Base-by-base conservation (phyloP, 768 basidiomycete genomes). In the Galerina marginata region DNA sequence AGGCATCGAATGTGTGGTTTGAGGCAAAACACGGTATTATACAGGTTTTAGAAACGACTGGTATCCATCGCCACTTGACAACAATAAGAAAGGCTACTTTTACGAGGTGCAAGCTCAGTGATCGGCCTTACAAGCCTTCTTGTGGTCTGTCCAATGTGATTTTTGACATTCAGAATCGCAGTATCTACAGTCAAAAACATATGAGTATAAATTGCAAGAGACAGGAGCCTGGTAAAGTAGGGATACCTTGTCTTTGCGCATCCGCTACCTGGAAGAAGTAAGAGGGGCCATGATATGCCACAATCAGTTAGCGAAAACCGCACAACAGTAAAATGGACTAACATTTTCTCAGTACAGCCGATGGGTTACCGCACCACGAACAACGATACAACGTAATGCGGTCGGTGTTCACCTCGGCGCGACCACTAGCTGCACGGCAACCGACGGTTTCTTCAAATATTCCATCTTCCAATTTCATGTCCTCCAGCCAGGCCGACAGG, bases 361-460 rank as follows among this genome's bases (percentile, higher is more conserved):
- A 88, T 6, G 87, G 86, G 58, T 88, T 89, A 6, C 81, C 77
- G 61, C 88, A 89, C 79, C 82, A 86, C 25, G 86, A 86, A 65
- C 89, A 90, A 25, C 79, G 73, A 71, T 86, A 89, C 43, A 90
- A 71, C 39, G 71, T 77, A 7, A 86, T 81, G 16, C 74, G 72
- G 47, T 86, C 84, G 16, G 71, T 69, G 58, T 78, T 82, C 64
- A 86, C 75, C 65, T 76, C 80, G 11, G 82, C 78, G 52, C 81
- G 79, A 11, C 74, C 71, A 38, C 72, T 64, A 16, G 69, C 67
- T 3, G 16, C 46, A 25, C 54, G 72, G 58, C 46, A 67, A 38
- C 37, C 72, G 68, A 37, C 71, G 2, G 54, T 14, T 39, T 54
- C 54, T 47, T 74, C 74, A 26, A 51, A 39, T 12, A 61, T 66